These are phyloP conservation scores for Silybum marianum DNA, from an alignment of 129 eudicot species.

Conservation along the genomic window DNA sequence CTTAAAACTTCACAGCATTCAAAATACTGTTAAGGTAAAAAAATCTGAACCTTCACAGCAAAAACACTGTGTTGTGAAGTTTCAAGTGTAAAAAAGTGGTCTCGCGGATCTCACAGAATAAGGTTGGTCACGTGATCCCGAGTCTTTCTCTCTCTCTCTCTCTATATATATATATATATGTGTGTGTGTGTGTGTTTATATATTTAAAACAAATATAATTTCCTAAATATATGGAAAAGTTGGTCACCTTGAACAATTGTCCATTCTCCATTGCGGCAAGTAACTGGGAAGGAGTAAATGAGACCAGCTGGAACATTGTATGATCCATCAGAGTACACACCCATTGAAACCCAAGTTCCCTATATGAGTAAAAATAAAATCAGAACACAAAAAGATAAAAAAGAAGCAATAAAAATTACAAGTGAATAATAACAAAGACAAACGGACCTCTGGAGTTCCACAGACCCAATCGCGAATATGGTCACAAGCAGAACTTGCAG, in stretches of 20 bases:
- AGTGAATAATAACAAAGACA: neutral
- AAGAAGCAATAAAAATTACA: neutral
- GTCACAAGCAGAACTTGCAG: conserved; percentile 99
- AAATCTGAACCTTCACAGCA: too few species aligned
- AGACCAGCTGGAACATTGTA: conserved; percentile 98
- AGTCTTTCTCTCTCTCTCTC: too few species aligned
- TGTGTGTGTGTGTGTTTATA: too few species aligned
- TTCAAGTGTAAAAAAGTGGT: too few species aligned
- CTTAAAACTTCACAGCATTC: too few species aligned
- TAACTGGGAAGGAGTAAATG: conserved; percentile 98
- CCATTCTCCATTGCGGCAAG: conserved; percentile 95
- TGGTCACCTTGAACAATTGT: conserved; percentile 84
- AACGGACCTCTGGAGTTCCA: conserved; percentile 94
- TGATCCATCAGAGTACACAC: conserved; percentile 99
- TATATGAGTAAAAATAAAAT: conserved; percentile 18
- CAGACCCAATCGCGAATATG: conserved; percentile 99
- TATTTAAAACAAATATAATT: neutral
- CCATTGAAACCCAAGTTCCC: conserved; percentile 99
- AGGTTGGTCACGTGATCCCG: too few species aligned
- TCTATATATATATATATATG: too few species aligned
- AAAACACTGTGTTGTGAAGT: too few species aligned
- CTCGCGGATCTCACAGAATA: too few species aligned
- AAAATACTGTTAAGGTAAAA: too few species aligned
- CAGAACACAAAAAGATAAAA: neutral
- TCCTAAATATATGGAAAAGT: neutral